Evolutionary conservation across 2,329 filamentous ascomycete species (phyloP), one percentile per base, ranked within the genome.

Genomic region (Cordyceps javanica): DNA sequence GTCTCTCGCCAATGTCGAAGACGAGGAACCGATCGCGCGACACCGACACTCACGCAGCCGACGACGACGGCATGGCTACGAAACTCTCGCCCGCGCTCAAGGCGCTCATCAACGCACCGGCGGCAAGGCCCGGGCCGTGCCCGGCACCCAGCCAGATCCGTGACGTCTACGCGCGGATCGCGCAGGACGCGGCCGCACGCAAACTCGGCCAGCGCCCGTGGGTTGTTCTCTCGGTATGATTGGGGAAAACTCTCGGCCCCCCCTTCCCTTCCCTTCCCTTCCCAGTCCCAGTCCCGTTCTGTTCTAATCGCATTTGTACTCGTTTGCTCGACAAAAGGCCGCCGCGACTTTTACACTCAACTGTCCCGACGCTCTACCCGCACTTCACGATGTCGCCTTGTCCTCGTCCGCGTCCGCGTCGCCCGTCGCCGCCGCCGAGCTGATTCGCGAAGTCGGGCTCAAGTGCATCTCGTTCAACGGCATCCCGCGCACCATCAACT

Each of bases 271-370:
- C 41, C n/a, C 23, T 41, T 45, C 5, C 55, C 21, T 5, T 28
- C 21, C 39, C 32, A 39, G 44, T 10, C 36, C 5, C 13, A 6
- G n/a, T n/a, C n/a, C n/a, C n/a, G n/a, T n/a, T n/a, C n/a, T n/a
- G n/a, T n/a, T n/a, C n/a, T n/a, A n/a, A n/a, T n/a, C n/a, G n/a
- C n/a, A n/a, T n/a, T n/a, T n/a, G n/a, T n/a, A n/a, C n/a, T n/a
- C n/a, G n/a, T n/a, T n/a, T n/a, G n/a, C n/a, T n/a, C n/a, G n/a
- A 39, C 16, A 9, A 9, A 32, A 90, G 86, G 88, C 90, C 1
- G 90, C 90, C 32, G 86, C 90, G 19, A 91, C 89, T 2, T 89
- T 93, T 75, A 94, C 90, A 1, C 84, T 94, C 77, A 94, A 95
- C 75, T 91, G 89, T 2, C 90, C 90, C 25, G 87, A 89, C 58